Evolutionary conservation across 2,329 filamentous ascomycete species (phyloP), one percentile per base, ranked within the genome.

Genomic region (Simplicillium sp.): DNA sequence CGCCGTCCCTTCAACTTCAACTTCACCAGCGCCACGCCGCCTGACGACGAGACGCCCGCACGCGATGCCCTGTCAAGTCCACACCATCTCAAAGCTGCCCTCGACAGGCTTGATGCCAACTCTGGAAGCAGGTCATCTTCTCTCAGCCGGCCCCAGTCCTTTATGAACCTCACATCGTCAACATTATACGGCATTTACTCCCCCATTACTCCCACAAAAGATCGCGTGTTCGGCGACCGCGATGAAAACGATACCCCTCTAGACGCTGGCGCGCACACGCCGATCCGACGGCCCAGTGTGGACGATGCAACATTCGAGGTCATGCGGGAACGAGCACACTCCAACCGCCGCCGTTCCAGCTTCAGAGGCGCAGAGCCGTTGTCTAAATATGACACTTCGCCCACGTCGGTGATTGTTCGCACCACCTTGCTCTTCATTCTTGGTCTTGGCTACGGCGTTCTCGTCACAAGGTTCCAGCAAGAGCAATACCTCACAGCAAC

Each of bases 151-250:
- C 84, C 82, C 17, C 79, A 83, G 48, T 95, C 87, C 9, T 76
- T 87, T 43, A 68, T 88, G 55, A 94, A 96, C 57, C 73, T 98
- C 45, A 95, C 87, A 4, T 82, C 85, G 9, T 89, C 87, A 2
- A 95, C 92, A 0, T 75, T 98, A 5, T 85, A 84, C 50, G 90
- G 92, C 41, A 98, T 98, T 54, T 98, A 94, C 67, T 81, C 80
- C 11, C 80, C 79, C 7, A 76, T 77, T 1, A 71, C 73, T 28
- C 74, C 75, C 43, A 67, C 74, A 35, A 61, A 62, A 47, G 63
- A 73, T 49, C 60, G 68, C 53, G 55, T 57, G 43, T 58, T 58
- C 40, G 54, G 54, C 13, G 57, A 63, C 34, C 48, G 54, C 44
- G 77, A 78, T 48, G 79, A 81, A 46, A 61, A 71, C 3, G 68